Percentiles rank a stretch among this genome's conserved stretches.
phyloP scores from a whole-genome alignment of 768 basidiomycete species.

The Rhodosporidiobolus sp. region DNA sequence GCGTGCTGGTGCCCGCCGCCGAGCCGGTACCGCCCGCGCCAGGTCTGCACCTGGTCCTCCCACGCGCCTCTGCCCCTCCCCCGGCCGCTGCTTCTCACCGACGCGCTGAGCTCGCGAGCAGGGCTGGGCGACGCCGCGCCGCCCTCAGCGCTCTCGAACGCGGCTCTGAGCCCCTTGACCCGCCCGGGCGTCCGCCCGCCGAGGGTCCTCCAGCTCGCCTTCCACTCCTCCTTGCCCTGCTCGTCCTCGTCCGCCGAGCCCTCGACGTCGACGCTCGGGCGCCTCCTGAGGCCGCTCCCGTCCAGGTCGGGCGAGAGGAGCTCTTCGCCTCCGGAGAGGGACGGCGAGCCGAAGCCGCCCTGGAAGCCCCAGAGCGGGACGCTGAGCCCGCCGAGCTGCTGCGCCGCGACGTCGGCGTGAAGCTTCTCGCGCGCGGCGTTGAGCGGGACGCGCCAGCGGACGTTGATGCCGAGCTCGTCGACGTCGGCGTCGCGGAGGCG shows the following conservation, averaged over 20 bases:
- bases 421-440: slow-evolving; percentile 27
- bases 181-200: slow-evolving; percentile 15
- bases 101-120: too few species aligned
- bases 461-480: slow-evolving; percentile 41
- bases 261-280: slow-evolving; percentile 27
- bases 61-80: not conserved
- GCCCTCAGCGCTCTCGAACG: slow-evolving; percentile 39
- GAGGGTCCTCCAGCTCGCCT: slow-evolving; percentile 32
- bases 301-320: too few species aligned
- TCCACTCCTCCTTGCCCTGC: slow-evolving; percentile 39
- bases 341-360: not conserved
- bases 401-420: too few species aligned
- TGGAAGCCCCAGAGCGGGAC: slow-evolving; percentile 31
- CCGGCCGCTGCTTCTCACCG: not conserved
- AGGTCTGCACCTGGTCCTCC: too few species aligned
- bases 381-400: slow-evolving; percentile 21
- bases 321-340: not conserved
- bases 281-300: not conserved
- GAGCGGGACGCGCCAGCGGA: slow-evolving; percentile 28
- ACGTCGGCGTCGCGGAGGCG: slow-evolving; percentile 38
- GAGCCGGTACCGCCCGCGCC: not conserved
- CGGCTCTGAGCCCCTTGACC: slow-evolving; percentile 34
- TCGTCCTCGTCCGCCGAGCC: slow-evolving; percentile 30
- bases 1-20: not conserved
- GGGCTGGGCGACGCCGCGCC: too few species aligned